Conservation (phyloP, 2,329 filamentous ascomycete genomes). For the Penicillium sp. region DNA sequence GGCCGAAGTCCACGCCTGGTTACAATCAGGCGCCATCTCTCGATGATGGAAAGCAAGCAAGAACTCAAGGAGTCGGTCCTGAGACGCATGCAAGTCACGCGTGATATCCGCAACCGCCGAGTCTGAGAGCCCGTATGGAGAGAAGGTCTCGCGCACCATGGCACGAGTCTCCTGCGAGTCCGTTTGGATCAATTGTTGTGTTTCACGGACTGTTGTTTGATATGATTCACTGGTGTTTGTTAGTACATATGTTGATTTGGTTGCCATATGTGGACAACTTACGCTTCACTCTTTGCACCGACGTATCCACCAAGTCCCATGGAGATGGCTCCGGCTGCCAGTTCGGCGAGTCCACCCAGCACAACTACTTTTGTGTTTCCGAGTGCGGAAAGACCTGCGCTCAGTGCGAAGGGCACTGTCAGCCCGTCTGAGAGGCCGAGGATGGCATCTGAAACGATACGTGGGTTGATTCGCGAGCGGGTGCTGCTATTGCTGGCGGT, state of each 20-base stretch:
- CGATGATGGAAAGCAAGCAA: constrained; percentile 50
- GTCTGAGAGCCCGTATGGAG: constrained; percentile 41
- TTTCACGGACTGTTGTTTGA: constrained; percentile 45
- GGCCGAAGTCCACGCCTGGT: constrained; percentile 54
- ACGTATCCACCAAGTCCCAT: constrained; percentile 79
- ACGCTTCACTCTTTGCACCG: constrained; percentile 54
- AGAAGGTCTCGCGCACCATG: constrained; percentile 44
- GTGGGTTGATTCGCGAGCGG: constrained; percentile 40
- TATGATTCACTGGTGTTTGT: constrained; percentile 42
- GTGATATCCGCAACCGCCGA: constrained; percentile 38
- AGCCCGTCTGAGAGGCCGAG: constrained; percentile 75
- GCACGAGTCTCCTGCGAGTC: constrained; percentile 37
- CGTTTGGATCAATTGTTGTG: constrained; percentile 39
- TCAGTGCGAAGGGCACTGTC: constrained; percentile 76
- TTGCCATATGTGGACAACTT: constrained; percentile 22
- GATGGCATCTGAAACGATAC: constrained; percentile 59
- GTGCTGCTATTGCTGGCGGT: constrained; percentile 22
- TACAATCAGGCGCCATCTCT: constrained; percentile 44
- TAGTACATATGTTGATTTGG: neutral
- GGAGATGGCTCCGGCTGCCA: constrained; percentile 71
- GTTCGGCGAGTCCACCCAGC: constrained; percentile 70
- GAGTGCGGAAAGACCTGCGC: constrained; percentile 63
- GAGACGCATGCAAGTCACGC: constrained; percentile 37
- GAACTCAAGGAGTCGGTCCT: constrained; percentile 45
- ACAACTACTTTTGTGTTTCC: constrained; percentile 67